These are phyloP conservation scores for Beta macrorhiza DNA, from an alignment of 179 eudicot genomes.

Conservation along the genomic window DNA sequence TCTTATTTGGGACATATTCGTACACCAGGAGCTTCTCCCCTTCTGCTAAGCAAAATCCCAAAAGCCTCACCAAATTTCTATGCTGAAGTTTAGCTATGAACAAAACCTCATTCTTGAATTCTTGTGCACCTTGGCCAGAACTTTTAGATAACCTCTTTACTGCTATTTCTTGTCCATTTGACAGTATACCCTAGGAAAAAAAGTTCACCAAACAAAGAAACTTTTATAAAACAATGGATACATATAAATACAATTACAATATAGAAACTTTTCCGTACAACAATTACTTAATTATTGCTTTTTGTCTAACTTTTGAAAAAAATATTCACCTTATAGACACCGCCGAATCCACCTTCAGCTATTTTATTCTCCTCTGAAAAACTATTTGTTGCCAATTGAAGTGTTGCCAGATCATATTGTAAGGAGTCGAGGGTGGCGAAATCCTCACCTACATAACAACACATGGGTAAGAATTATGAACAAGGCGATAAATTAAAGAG, in stretches of 20 bases:
- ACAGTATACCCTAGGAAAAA: constrained; percentile 19
- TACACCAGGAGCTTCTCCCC: constrained; percentile 37
- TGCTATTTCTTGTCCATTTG: constrained; percentile 31
- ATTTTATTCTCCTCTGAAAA: constrained; percentile 40
- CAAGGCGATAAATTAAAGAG: too few relatives aligned
- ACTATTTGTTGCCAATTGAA: constrained; percentile 34
- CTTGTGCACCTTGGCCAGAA: constrained; percentile 30
- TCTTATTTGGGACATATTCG: constrained; percentile 37
- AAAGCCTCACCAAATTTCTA: constrained; percentile 31
- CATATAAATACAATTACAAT: neutral
- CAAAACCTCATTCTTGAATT: constrained; percentile 42
- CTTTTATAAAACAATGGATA: neutral
- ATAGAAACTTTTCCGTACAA: neutral
- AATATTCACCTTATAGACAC: constrained; percentile 36
- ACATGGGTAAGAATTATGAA: too few relatives aligned
- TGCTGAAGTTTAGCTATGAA: constrained; percentile 40
- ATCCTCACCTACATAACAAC: constrained; percentile 12
- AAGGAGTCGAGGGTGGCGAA: constrained; percentile 17
- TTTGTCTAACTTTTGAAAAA: neutral
- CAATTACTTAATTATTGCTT: neutral
- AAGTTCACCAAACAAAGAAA: neutral
- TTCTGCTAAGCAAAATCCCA: constrained; percentile 32
- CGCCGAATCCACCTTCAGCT: constrained; percentile 48
- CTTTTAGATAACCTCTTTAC: constrained; percentile 35
- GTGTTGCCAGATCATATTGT: constrained; percentile 23